phyloP scores from a whole-genome alignment of 306 rosid genomes.

The Begonia loranthoides region DNA sequence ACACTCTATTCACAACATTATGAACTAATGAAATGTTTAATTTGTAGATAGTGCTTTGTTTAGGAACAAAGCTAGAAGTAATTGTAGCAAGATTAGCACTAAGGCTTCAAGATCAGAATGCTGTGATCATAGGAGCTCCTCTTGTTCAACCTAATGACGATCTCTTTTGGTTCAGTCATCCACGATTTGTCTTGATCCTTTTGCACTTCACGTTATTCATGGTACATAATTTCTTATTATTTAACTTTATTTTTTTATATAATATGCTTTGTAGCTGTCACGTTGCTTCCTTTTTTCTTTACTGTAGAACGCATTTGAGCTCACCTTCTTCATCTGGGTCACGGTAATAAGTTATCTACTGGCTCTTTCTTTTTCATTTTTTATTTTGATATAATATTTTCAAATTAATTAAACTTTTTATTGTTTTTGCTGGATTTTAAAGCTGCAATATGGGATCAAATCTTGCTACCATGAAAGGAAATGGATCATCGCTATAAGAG shows the following conservation, averaged over 20 bases:
- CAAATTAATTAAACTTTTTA: background rate
- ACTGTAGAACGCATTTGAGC: constrained; percentile 43
- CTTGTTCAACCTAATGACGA: constrained; percentile 38
- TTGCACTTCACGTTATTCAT: constrained; percentile 36
- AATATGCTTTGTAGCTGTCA: too few species aligned
- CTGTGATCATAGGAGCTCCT: constrained; percentile 36
- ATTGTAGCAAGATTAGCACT: constrained; percentile 43
- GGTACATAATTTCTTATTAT: constrained; percentile 14
- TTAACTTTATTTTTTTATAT: too few species aligned
- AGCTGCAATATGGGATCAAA: constrained; percentile 36
- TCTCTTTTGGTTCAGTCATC: constrained; percentile 46
- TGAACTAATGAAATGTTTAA: too few species aligned
- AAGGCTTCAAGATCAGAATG: constrained; percentile 15
- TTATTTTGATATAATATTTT: background rate
- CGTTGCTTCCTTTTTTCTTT: too few species aligned
- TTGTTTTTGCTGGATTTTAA: background rate
- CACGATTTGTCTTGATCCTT: constrained; percentile 28
- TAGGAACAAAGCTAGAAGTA: constrained; percentile 43
- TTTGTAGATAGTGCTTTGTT: constrained; percentile 28
- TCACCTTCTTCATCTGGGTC: constrained; percentile 49
- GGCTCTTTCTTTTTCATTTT: background rate
- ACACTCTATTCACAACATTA: too few species aligned
- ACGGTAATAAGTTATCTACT: constrained; percentile 16
- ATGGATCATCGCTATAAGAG: constrained; percentile 19
- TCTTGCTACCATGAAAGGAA: constrained; percentile 44